Evolutionary conservation across 768 basidiomycete species (phyloP).

Genomic region (Lentinula sp.): DNA sequence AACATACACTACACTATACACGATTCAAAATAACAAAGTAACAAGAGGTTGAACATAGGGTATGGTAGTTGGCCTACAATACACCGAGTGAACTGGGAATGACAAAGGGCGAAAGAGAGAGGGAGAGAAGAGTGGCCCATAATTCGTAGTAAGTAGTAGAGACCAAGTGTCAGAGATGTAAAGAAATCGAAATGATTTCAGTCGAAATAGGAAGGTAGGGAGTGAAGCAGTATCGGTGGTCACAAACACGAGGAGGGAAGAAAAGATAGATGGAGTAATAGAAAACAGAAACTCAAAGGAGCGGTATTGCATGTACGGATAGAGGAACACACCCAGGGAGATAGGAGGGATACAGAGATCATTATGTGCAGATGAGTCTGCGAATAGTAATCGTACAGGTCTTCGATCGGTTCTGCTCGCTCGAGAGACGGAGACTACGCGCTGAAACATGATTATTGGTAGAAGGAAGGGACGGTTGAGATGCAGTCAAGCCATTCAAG

Average conservation of each 20-base stretch:
- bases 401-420: not conserved
- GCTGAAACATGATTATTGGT: not conserved
- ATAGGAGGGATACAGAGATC: not conserved
- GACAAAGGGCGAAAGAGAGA: not conserved
- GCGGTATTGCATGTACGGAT: not conserved
- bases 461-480: not conserved
- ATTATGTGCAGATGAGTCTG: not conserved
- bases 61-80: not conserved
- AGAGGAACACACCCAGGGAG: not conserved
- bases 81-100: not conserved
- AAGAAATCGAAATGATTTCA: not conserved
- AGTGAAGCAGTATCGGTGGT: not conserved
- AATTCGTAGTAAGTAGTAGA: not conserved
- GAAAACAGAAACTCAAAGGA: not conserved
- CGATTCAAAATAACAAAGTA: not conserved
- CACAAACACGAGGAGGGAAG: not conserved
- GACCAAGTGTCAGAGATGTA: not conserved
- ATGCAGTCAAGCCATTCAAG: not conserved
- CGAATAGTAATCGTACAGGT: not conserved
- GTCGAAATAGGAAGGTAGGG: not conserved
- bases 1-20: slow-evolving; percentile 5
- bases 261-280: not conserved
- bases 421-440: not conserved
- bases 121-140: not conserved
- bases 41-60: not conserved